These are phyloP conservation scores for Hyphopichia homilentoma DNA, from an alignment of 805 yeast genomes.

Conservation along the genomic window DNA sequence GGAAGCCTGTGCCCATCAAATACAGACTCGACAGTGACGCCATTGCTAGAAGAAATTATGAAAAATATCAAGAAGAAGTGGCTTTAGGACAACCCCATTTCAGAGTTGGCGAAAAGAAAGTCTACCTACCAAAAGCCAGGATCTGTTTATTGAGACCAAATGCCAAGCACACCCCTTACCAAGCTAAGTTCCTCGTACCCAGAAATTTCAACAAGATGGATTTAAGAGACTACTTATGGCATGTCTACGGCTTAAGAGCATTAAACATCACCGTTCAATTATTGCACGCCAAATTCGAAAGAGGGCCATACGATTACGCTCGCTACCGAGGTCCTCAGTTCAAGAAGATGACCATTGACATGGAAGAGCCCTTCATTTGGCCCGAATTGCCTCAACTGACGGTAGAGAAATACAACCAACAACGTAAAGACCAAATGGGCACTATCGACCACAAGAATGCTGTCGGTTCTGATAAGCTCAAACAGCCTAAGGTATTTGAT, in stretches of 20 bases:
- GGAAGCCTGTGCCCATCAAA: constrained; percentile 42
- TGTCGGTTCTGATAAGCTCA: constrained; percentile 63
- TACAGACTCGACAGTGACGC: constrained; percentile 30
- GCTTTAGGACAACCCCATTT: constrained; percentile 73
- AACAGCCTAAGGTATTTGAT: constrained; percentile 69
- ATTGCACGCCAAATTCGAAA: constrained; percentile 63
- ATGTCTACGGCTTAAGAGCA: constrained; percentile 87
- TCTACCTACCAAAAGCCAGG: constrained; percentile 84
- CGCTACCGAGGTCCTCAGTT: constrained; percentile 76
- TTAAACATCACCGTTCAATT: constrained; percentile 84
- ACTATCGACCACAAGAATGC: constrained; percentile 50
- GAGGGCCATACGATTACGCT: constrained; percentile 52
- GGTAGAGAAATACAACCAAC: constrained; percentile 30
- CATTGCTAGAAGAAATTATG: constrained; percentile 36
- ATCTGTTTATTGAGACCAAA: constrained; percentile 80
- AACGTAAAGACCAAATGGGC: constrained; percentile 45
- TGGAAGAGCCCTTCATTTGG: constrained; percentile 96
- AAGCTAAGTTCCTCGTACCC: constrained; percentile 94
- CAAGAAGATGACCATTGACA: constrained; percentile 95
- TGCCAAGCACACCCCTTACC: constrained; percentile 96
- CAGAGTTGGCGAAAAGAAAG: constrained; percentile 68
- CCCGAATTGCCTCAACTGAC: constrained; percentile 55
- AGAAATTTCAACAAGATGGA: constrained; percentile 90
- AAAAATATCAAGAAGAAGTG: constrained; percentile 46
- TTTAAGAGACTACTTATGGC: constrained; percentile 87